phyloP scores from a whole-genome alignment of 352 stramenopile genomes.

The Phytophthora brassicae region DNA sequence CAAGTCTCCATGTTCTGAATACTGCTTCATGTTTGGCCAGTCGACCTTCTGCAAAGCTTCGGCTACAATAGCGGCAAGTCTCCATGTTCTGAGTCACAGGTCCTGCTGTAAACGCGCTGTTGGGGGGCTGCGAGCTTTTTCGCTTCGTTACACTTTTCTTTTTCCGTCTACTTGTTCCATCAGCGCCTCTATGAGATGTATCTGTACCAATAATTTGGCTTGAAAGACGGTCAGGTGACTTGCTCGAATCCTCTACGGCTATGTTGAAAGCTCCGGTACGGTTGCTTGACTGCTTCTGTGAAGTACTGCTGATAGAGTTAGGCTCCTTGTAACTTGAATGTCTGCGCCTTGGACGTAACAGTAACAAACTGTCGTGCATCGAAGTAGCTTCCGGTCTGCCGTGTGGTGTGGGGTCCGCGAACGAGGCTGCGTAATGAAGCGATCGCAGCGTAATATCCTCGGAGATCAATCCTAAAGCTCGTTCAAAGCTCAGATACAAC shows the following conservation, averaged over 20 bases:
- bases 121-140: slow-evolving; percentile 16
- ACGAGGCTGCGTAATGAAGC: slow-evolving; percentile 75
- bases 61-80: slow-evolving; percentile 74
- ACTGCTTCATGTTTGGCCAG: slow-evolving; percentile 83
- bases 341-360: slow-evolving; percentile 36
- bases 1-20: slow-evolving; percentile 60
- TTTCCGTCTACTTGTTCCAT: slow-evolving; percentile 3
- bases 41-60: slow-evolving; percentile 79
- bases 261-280: slow-evolving; percentile 4
- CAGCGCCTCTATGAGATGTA: neutral
- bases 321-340: slow-evolving; percentile 6
- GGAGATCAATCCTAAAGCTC: slow-evolving; percentile 61
- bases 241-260: neutral
- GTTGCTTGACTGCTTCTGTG: slow-evolving; percentile 8
- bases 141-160: slow-evolving; percentile 20
- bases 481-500: slow-evolving; percentile 66
- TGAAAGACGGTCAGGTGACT: slow-evolving; percentile 5
- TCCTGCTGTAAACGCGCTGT: neutral
- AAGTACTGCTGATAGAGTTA: slow-evolving; percentile 10
- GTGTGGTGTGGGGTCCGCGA: slow-evolving; percentile 48
- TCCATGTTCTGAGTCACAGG: slow-evolving; percentile 40
- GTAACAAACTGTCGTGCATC: slow-evolving; percentile 47
- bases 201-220: neutral
- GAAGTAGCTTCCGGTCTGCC: slow-evolving; percentile 29
- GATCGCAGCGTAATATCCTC: slow-evolving; percentile 63